A percentile compares a stretch with the other conserved stretches of the same genome.
These are phyloP conservation scores for Bryopsis sp. DNA, from an alignment of 139 green algal genomes.

Conservation along the genomic window DNA sequence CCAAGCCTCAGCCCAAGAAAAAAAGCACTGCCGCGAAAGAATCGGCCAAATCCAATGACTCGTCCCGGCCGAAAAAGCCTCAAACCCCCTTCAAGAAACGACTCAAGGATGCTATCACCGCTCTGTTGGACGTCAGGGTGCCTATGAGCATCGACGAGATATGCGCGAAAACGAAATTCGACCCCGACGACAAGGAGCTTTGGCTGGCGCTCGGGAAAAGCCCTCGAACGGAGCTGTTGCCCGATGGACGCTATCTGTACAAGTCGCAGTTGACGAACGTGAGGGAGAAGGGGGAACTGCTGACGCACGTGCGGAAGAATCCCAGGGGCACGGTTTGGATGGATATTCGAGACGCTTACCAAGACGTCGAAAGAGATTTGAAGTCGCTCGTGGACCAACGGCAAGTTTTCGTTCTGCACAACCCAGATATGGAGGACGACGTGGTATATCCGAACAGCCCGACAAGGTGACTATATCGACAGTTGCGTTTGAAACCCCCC, in stretches of 20 bases:
- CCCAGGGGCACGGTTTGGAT: conserved; percentile 9
- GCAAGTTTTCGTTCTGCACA: conserved; percentile 12
- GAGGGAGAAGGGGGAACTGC: conserved; percentile 10
- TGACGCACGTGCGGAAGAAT: conserved; percentile 9
- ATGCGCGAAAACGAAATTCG: neutral
- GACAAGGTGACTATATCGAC: too few species aligned
- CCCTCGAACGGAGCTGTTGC: neutral
- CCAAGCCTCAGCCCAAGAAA: too few species aligned
- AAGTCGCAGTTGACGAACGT: neutral
- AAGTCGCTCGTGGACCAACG: neutral
- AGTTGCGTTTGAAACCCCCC: too few species aligned
- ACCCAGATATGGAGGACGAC: conserved; percentile 13
- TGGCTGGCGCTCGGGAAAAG: neutral
- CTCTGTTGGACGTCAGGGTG: neutral
- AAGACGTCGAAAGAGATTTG: conserved; percentile 1
- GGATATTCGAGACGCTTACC: conserved; percentile 14
- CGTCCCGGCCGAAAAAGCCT: too few species aligned
- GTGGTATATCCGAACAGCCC: conserved; percentile 15
- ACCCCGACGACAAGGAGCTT: neutral
- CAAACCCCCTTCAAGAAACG: conserved; percentile 16
- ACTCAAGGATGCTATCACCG: conserved; percentile 13
- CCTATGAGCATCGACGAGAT: conserved; percentile 13
- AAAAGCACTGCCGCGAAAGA: too few species aligned
- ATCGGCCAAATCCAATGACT: too few species aligned
- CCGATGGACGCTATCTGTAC: neutral